A percentile compares a stretch with the other conserved stretches of the same genome.
These are phyloP conservation scores for Hansfordia pulvinata DNA, from an alignment of 2,329 filamentous ascomycete genomes.

Conservation along the genomic window DNA sequence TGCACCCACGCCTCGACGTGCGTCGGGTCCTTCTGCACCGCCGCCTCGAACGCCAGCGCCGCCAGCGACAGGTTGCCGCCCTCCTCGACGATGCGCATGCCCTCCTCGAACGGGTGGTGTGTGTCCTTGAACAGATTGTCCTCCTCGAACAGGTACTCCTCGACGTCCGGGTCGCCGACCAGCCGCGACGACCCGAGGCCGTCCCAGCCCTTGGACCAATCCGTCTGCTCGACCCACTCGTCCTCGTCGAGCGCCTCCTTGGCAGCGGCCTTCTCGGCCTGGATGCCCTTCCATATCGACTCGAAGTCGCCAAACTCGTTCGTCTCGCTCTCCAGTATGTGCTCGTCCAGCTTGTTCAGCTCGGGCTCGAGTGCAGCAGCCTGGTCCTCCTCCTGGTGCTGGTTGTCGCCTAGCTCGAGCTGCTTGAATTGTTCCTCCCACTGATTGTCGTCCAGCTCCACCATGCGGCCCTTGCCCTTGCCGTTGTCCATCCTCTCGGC, in stretches of 20 bases:
- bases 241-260: conserved; percentile 54
- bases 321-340: conserved; percentile 51
- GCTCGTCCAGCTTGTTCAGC: conserved; percentile 70
- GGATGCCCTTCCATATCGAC: conserved; percentile 72
- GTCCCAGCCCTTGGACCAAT: conserved; percentile 60
- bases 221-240: conserved; percentile 51
- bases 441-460: conserved; percentile 84
- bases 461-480: conserved; percentile 82
- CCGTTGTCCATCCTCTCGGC: conserved; percentile 31
- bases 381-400: conserved; percentile 44
- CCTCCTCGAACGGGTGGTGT: conserved; percentile 81
- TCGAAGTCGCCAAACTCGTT: conserved; percentile 80
- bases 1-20: conserved; percentile 92
- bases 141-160: conserved; percentile 88
- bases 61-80: conserved; percentile 90
- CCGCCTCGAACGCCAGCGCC: conserved; percentile 88
- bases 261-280: conserved; percentile 60
- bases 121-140: conserved; percentile 80
- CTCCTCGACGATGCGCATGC: conserved; percentile 81
- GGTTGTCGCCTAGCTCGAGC: conserved; percentile 35
- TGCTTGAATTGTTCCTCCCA: conserved; percentile 96
- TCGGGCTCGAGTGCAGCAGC: conserved; percentile 66
- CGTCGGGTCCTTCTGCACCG: conserved; percentile 75
- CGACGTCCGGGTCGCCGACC: conserved; percentile 60
- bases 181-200: conserved; percentile 30